Evolutionary conservation across 768 basidiomycete species (phyloP).

Genomic region (Phylloporus sp.): DNA sequence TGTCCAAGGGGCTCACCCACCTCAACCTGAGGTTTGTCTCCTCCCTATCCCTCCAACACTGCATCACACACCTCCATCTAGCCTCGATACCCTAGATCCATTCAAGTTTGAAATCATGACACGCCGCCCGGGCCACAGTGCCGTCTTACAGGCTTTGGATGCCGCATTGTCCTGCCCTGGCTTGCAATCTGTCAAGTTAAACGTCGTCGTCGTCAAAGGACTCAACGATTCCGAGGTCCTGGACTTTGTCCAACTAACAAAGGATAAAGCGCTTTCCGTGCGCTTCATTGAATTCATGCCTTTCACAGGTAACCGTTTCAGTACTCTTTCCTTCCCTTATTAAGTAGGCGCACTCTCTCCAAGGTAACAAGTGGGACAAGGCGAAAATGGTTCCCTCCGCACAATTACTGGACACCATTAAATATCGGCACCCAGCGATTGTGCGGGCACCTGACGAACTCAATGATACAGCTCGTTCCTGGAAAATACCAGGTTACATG

Average conservation of each 20-base stretch:
- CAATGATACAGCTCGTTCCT: slow-evolving; percentile 80
- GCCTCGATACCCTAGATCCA: slow-evolving; percentile 80
- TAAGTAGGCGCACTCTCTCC: neutral
- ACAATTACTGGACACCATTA: slow-evolving; percentile 52
- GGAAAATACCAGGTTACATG: slow-evolving; percentile 62
- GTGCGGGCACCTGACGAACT: slow-evolving; percentile 56
- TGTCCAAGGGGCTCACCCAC: slow-evolving; percentile 72
- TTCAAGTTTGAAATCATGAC: slow-evolving; percentile 88
- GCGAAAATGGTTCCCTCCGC: slow-evolving; percentile 76
- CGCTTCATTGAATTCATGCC: slow-evolving; percentile 96
- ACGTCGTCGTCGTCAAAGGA: slow-evolving; percentile 77
- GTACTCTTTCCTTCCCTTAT: neutral
- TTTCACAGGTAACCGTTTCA: slow-evolving; percentile 58
- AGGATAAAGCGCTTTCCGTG: slow-evolving; percentile 56
- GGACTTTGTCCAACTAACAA: slow-evolving; percentile 76
- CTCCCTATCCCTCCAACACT: slow-evolving; percentile 1
- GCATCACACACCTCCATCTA: slow-evolving; percentile 25
- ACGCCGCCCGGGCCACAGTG: slow-evolving; percentile 68
- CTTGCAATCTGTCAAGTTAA: slow-evolving; percentile 69
- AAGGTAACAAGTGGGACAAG: slow-evolving; percentile 84
- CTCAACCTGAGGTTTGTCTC: slow-evolving; percentile 54
- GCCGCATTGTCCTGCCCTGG: slow-evolving; percentile 49
- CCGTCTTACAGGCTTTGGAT: slow-evolving; percentile 64
- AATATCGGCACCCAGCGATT: slow-evolving; percentile 43
- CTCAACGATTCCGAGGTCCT: slow-evolving; percentile 78